These are phyloP conservation scores for Exophiala oligosperma DNA, from an alignment of 2,329 filamentous ascomycete genomes.

Conservation along the genomic window DNA sequence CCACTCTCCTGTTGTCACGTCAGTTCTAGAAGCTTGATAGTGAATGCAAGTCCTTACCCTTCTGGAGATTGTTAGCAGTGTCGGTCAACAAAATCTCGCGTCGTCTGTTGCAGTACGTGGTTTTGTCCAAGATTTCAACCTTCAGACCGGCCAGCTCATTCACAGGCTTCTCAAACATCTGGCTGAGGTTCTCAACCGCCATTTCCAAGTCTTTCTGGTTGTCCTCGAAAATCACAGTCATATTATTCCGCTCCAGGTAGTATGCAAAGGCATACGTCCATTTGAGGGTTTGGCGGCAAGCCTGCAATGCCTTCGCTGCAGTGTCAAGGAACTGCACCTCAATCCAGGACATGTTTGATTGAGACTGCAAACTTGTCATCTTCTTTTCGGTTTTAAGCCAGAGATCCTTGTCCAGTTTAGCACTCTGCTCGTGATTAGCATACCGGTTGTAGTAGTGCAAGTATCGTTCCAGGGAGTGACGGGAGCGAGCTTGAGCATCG, in stretches of 20 bases:
- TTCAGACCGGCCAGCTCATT: constrained; percentile 81
- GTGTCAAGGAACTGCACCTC: constrained; percentile 96
- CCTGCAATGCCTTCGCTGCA: constrained; percentile 89
- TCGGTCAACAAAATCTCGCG: constrained; percentile 87
- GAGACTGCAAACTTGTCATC: constrained; percentile 93
- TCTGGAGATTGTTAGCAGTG: constrained; percentile 87
- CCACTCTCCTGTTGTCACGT: constrained; percentile 41
- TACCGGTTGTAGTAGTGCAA: constrained; percentile 99
- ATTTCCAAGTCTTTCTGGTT: constrained; percentile 98
- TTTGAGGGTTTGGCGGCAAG: constrained; percentile 96
- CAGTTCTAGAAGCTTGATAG: constrained; percentile 1
- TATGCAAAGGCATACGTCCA: constrained; percentile 99
- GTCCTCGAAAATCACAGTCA: constrained; percentile 96
- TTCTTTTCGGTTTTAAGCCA: constrained; percentile 97
- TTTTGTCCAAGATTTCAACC: constrained; percentile 98
- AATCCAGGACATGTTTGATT: constrained; percentile 97
- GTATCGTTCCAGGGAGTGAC: constrained; percentile 91
- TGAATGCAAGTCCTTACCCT: constrained; percentile 56
- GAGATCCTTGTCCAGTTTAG: constrained; percentile 93
- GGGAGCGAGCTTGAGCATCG: constrained; percentile 86
- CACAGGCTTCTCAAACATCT: constrained; percentile 99
- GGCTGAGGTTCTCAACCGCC: constrained; percentile 93
- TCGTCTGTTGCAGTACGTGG: constrained; percentile 90
- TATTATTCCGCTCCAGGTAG: constrained; percentile 92
- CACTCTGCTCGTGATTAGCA: constrained; percentile 97